phyloP scores from a whole-genome alignment of 768 basidiomycete species.

The Amanita fuliginea region DNA sequence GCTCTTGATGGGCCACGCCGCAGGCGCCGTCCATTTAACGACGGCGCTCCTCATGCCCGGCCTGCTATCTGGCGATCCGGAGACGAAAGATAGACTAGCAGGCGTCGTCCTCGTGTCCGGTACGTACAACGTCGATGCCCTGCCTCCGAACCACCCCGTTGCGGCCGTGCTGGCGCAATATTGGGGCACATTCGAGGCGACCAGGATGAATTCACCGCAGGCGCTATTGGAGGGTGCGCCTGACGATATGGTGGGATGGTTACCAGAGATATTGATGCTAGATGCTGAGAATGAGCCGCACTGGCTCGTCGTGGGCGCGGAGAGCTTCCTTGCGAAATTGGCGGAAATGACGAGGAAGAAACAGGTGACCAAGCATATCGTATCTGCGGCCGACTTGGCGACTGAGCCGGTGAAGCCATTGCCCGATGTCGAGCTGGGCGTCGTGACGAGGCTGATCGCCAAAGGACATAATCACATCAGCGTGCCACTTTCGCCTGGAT shows the following conservation, averaged over 20 bases:
- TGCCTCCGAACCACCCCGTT: constrained; percentile 15
- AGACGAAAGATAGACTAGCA: constrained; percentile 23
- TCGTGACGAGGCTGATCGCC: constrained; percentile 25
- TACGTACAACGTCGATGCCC: constrained; percentile 25
- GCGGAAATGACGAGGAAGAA: constrained; percentile 21
- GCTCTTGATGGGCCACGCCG: constrained; percentile 51
- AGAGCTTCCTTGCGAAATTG: constrained; percentile 28
- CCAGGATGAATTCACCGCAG: constrained; percentile 27
- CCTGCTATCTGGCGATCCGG: constrained; percentile 18
- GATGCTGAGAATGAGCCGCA: constrained; percentile 44
- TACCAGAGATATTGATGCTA: constrained; percentile 39
- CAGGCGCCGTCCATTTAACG: constrained; percentile 40
- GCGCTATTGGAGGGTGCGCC: constrained; percentile 27
- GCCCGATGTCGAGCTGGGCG: neutral
- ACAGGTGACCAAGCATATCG: neutral
- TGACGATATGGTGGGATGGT: constrained; percentile 18
- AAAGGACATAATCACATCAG: constrained; percentile 58
- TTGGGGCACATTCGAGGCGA: constrained; percentile 26
- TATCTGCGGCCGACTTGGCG: neutral
- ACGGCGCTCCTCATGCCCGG: constrained; percentile 30
- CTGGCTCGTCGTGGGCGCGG: constrained; percentile 24
- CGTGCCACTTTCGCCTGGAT: constrained; percentile 32
- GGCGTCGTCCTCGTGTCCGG: constrained; percentile 37
- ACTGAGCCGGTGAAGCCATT: neutral
- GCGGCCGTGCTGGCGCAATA: constrained; percentile 22